These are phyloP conservation scores for Nasturtium officinale DNA, from an alignment of 345 rosid genomes.

Conservation along the genomic window DNA sequence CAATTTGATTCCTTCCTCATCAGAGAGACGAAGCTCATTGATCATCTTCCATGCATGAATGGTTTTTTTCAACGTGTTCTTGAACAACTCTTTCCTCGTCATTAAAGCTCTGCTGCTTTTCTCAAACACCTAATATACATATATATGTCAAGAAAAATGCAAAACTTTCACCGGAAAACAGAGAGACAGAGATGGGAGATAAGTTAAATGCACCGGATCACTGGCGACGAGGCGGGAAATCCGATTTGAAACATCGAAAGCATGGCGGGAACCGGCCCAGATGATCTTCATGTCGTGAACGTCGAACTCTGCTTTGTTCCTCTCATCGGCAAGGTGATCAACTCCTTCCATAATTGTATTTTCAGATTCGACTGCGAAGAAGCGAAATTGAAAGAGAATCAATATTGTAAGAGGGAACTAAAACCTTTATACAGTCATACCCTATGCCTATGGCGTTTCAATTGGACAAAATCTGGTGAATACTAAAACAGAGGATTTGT, in stretches of 20 bases:
- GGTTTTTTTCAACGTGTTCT: constrained; percentile 71
- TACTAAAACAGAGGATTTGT: neutral
- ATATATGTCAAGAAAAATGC: neutral
- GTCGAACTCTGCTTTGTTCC: constrained; percentile 74
- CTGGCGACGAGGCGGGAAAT: constrained; percentile 77
- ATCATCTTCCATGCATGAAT: constrained; percentile 78
- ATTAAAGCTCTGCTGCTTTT: constrained; percentile 71
- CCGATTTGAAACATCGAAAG: constrained; percentile 68
- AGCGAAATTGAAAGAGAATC: neutral
- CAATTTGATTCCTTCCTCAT: constrained; percentile 61
- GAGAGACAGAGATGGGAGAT: neutral
- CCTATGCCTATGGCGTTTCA: neutral
- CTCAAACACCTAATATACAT: constrained; percentile 63
- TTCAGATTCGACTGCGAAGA: neutral
- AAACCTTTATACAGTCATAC: neutral
- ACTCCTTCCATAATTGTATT: constrained; percentile 44
- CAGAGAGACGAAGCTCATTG: constrained; percentile 73
- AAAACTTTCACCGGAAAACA: neutral
- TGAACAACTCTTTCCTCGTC: constrained; percentile 79
- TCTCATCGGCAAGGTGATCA: constrained; percentile 66
- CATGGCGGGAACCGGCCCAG: constrained; percentile 86
- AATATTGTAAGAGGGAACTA: neutral
- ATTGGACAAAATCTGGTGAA: neutral
- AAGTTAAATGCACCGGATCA: constrained; percentile 64
- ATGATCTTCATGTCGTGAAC: constrained; percentile 82